phyloP scores from a whole-genome alignment of 2,329 filamentous ascomycete species.

The Colletotrichum sp. region DNA sequence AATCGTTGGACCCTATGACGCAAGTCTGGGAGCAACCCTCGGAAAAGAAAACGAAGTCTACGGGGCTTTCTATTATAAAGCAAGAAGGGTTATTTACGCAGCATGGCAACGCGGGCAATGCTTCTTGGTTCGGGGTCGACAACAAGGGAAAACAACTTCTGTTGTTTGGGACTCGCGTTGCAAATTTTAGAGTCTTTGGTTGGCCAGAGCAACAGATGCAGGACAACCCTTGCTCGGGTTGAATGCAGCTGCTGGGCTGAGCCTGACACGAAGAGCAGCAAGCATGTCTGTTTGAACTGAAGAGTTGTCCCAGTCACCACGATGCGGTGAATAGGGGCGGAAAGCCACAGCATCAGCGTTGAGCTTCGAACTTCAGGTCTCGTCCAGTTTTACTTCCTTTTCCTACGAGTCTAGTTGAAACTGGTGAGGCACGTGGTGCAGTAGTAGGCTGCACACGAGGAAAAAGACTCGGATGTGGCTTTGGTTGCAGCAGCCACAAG shows the following conservation, averaged over 20 bases:
- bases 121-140: background rate
- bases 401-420: background rate
- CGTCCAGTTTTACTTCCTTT: background rate
- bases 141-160: background rate
- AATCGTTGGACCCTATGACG: background rate
- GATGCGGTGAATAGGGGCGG: background rate
- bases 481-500: background rate
- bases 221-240: background rate
- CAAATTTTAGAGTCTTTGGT: background rate
- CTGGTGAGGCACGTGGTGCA: background rate
- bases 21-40: background rate
- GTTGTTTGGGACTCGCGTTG: background rate
- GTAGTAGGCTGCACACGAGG: background rate
- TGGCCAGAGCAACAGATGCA: conserved; percentile 6
- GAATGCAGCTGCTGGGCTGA: background rate
- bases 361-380: background rate
- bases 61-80: background rate
- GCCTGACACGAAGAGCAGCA: background rate
- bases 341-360: background rate
- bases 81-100: background rate
- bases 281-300: background rate
- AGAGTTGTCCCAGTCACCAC: background rate
- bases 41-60: background rate
- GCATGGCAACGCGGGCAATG: background rate
- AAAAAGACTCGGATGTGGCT: background rate